Base-by-base conservation (phyloP, 2,329 filamentous ascomycete species). In the Paracorniculantispora psalliotae region DNA sequence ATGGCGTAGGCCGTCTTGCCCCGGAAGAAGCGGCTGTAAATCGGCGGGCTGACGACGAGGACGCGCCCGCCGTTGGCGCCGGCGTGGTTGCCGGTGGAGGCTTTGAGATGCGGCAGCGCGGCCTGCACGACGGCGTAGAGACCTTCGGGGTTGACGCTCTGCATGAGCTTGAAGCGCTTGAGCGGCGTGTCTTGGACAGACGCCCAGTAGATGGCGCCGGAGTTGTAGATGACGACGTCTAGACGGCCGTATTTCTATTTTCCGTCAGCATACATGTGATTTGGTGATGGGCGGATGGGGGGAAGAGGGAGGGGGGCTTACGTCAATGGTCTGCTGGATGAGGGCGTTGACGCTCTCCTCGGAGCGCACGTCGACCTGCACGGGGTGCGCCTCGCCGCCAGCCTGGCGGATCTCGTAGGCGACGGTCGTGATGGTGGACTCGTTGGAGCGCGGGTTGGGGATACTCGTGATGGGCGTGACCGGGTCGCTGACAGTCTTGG, bases 1-100 rank as follows among this genome's bases (percentile, higher is more conserved):
- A 85, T 79, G 2, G 91, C 90, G 73, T 96, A 96, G 15, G 88
- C 90, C 1, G 90, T 90, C 80, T 96, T 96, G 12, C 91, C 91
- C 23, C 89, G 76, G 71, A 94, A 92, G 73, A 96, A 96, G 30
- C 91, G 81, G 63, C 84, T 89, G 72, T 96, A 96, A 59, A 96
- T 92, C 1, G 91, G 91, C 25, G 91, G 91, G 67, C 86, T 89
- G 57, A 96, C 88, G 57, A 94, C 88, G 48, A 96, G 76, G 62
- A 96, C 83, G 26, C 91, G 75, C 0, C 85, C 89, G 26, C 76
- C 79, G 17, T 62, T 73, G 78, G 81, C 0, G 52, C 23, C 26
- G 21, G 35, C 10, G 49, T 44, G 41, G 41, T 26, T 52, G 33
- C 33, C 19, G n/a, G 33, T 1, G 67, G 75, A 61, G 6, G 33